Base-by-base conservation (phyloP, 208 protist genomes). In the Crithidia thermophila region DNA sequence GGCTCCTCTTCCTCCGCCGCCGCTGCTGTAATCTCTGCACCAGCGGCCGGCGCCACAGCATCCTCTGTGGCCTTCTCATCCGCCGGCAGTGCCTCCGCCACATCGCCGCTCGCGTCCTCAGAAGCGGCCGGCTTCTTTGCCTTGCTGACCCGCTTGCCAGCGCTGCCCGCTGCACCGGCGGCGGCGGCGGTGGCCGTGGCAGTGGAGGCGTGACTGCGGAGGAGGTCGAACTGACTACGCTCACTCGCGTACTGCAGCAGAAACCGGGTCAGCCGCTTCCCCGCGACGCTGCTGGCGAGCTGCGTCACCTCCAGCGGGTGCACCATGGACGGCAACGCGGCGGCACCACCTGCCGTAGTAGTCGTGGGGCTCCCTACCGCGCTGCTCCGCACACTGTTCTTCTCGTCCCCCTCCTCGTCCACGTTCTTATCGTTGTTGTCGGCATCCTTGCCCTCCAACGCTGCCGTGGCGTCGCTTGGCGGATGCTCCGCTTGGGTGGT, bases 181-280 rank as follows among this genome's bases (percentile, higher is more conserved):
- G 18, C 28, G 31, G 63, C 37, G 52, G 39, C 43, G 18, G 11
- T 37, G 14, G 60, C 39, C 36, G 47, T 57, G n/a, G 31, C 63
- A 18, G n/a, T 39, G 0, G 47, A 58, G 10, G 57, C 67, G 23
- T 42, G 27, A 45, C 20, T 70, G 39, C 78, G 81, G 39, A 93
- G 67, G 4, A 85, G 31, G 33, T 95, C 87, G 3, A 87, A 59
- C 62, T 90, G 84, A 4, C 70, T 81, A 16, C 90, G 67, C 66
- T 95, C 90, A 60, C 90, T 95, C 3, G 83, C 85, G 79, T 93
- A 91, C 63, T 87, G 69, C 56, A 74, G 47, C 42, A 91, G 67
- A 58, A 93, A 95, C 62, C 80, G 77, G 3, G 81, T 55, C 36
- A 86, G 82, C 1, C 90, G 90, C 72, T 87, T 91, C 3, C 82